Base-by-base conservation (phyloP, 2,329 filamentous ascomycete species). In the Gyromitra esculenta region DNA sequence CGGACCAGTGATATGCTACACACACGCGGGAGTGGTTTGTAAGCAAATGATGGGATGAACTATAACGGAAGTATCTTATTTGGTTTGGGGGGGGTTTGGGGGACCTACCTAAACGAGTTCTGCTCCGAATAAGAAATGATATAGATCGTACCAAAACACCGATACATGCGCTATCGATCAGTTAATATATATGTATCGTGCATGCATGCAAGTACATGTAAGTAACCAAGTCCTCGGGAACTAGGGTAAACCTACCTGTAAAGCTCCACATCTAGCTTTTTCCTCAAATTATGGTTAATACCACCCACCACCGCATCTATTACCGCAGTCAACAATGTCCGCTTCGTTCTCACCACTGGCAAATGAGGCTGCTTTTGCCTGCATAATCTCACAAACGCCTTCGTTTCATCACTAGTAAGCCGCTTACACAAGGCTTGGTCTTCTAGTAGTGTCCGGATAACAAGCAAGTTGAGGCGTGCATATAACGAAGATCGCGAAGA, bases 251-350 rank as follows among this genome's bases (percentile, higher is more conserved):
- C 9, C 79, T 81, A 87, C 85, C 89, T 91, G 82, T 97, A 97
- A 43, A 98, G 88, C 45, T 91, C 89, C 13, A 94, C 89, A 82
- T 98, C 95, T 2, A 99, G 87, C 48, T 92, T 89, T 62, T 92
- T 90, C 39, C 93, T 90, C 37, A 99, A 87, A 82, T 99, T 99
- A 84, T 99, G 96, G 81, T 94, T 97, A 80, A 98, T 91, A 3
- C 92, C 93, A 82, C 98, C 95, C 43, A 97, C 88, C 87, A 96
- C 91, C 25, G 93, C 89, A 82, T 99, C 96, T 64, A 99, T 86
- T 15, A 98, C 88, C 43, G 90, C 89, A 2, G 92, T 89, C 5
- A 91, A 91, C 11, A 96, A 86, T 15, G 93, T 87, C 50, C 95
- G 89, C 18, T 96, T 91, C 1, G 88, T 88, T 62, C 88, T 88